Base-by-base conservation (phyloP, 1,284 basidiomycete species). In the Ustilago cynodontis region DNA sequence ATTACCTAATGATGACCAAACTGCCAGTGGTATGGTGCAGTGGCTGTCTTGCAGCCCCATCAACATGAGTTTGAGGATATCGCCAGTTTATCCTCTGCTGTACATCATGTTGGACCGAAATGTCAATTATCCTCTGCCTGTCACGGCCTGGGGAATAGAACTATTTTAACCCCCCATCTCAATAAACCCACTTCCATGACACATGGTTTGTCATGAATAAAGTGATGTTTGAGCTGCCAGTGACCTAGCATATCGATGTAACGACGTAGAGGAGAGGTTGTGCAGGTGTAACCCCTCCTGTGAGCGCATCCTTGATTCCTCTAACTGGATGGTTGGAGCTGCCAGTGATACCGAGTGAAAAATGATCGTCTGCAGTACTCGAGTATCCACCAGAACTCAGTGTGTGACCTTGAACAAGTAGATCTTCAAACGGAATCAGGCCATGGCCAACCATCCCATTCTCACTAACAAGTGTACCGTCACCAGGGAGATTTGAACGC, bases 181-280 rank as follows among this genome's bases (percentile, higher is more conserved):
- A n/a, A n/a, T n/a, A n/a, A n/a, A n/a, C n/a, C n/a, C n/a, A n/a
- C n/a, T n/a, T n/a, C n/a, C n/a, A n/a, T n/a, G n/a, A n/a, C n/a
- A 0, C 59, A 50, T n/a, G 65, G 22, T 6, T 35, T 37, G 3
- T 31, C 20, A 11, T 60, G 60, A 1, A 72, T 47, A 13, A 98
- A 87, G 2, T 90, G 90, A 54, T 91, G 88, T 85, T 98, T 96
- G 86, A 99, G 90, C 86, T 98, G 95, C 94, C 95, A 99, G 87
- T 99, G 97, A 10, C 88, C 88, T 6, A 97, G 84, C 78, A 98
- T 87, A 87, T 99, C 97, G 45, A 88, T 87, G 86, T 91, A 98
- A 24, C 97, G 90, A 49, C 97, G 89, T 54, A 99, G 87, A 0
- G 97, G 97, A 2, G 92, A 93, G 0, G 97, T 98, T 4, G 90